phyloP scores from a whole-genome alignment of 2,329 filamentous ascomycete genomes.

The Salinomyces thailandicus region DNA sequence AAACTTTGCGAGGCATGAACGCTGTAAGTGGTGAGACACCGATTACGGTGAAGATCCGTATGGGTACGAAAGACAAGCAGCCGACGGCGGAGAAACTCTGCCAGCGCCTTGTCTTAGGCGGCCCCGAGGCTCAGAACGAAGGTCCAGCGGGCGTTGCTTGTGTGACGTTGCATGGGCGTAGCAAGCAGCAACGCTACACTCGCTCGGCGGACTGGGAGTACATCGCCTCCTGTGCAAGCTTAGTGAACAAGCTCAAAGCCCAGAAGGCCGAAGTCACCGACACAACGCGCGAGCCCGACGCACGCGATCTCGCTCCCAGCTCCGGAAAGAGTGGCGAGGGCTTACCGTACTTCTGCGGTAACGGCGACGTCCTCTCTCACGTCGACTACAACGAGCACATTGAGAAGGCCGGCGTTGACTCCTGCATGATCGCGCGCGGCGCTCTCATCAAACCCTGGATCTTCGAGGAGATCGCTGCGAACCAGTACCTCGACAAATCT shows the following conservation, averaged over 20 bases:
- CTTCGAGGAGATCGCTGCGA: conserved; percentile 87
- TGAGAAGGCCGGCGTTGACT: conserved; percentile 68
- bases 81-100: conserved; percentile 74
- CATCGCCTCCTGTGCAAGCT: conserved; percentile 76
- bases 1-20: conserved; percentile 94
- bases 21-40: conserved; percentile 80
- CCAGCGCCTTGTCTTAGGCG: conserved; percentile 72
- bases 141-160: conserved; percentile 76
- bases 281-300: conserved; percentile 67
- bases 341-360: conserved; percentile 71
- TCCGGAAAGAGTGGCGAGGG: conserved; percentile 48
- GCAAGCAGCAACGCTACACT: conserved; percentile 88
- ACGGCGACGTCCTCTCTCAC: conserved; percentile 93
- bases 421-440: conserved; percentile 94
- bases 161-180: conserved; percentile 90
- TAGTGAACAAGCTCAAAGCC: conserved; percentile 70
- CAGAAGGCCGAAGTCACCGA: conserved; percentile 58
- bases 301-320: conserved; percentile 57
- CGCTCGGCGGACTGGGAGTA: conserved; percentile 89
- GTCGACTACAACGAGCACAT: conserved; percentile 74
- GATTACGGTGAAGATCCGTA: conserved; percentile 90
- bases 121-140: conserved; percentile 55
- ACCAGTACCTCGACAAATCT: conserved; percentile 93
- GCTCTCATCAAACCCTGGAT: conserved; percentile 97
- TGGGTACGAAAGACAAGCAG: conserved; percentile 69